Evolutionary conservation across 805 yeast genomes (phyloP).

Genomic region (Cyberlindnera xishuangbannaensis): DNA sequence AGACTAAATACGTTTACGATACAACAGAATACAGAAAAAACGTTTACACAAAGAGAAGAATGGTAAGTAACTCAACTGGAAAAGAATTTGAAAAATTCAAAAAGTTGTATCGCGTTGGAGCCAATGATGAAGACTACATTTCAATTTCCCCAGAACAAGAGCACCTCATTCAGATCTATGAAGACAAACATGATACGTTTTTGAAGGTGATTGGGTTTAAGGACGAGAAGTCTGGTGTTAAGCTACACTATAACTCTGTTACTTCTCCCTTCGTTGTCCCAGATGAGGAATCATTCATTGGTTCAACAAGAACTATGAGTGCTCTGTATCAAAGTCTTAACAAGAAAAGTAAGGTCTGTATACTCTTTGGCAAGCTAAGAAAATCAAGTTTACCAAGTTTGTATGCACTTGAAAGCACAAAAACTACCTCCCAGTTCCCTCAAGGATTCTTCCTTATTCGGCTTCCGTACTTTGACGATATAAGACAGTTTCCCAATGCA

Average conservation of each 20-base stretch:
- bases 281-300: slow-evolving; percentile 49
- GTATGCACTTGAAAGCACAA: slow-evolving; percentile 56
- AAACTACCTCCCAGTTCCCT: slow-evolving; percentile 11
- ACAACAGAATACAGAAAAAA: slow-evolving; percentile 45
- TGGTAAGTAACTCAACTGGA: slow-evolving; percentile 37
- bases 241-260: slow-evolving; percentile 45
- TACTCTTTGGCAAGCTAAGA: slow-evolving; percentile 67
- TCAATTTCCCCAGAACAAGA: slow-evolving; percentile 34
- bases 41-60: slow-evolving; percentile 43
- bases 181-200: slow-evolving; percentile 37
- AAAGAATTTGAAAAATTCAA: slow-evolving; percentile 33
- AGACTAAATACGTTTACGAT: slow-evolving; percentile 48
- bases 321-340: slow-evolving; percentile 59
- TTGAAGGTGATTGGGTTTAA: slow-evolving; percentile 68
- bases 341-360: slow-evolving; percentile 47
- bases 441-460: slow-evolving; percentile 69
- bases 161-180: slow-evolving; percentile 28
- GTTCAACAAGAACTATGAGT: slow-evolving; percentile 63
- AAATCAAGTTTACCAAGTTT: slow-evolving; percentile 48
- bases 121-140: slow-evolving; percentile 31
- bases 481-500: slow-evolving; percentile 55
- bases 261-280: slow-evolving; percentile 65
- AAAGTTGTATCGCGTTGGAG: slow-evolving; percentile 40
- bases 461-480: slow-evolving; percentile 71
- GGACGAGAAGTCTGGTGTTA: slow-evolving; percentile 33